Evolutionary conservation across 495 filamentous ascomycete genomes (phyloP), one percentile per base, ranked within the genome.

Genomic region (Podospora pseudopauciseta): DNA sequence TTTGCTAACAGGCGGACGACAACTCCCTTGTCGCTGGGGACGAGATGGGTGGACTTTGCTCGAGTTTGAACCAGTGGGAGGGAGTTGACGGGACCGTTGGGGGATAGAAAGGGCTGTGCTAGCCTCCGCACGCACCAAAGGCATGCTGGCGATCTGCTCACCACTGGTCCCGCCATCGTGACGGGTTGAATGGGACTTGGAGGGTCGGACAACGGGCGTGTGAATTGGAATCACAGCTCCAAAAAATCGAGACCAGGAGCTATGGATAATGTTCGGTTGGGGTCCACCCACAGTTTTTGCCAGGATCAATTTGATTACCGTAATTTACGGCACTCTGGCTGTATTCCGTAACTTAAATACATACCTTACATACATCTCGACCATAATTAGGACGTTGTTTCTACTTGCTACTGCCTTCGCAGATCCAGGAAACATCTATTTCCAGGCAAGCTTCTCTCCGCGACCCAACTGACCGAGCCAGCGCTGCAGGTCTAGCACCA

Each of bases 1-100:
- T 90, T 86, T 68, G 83, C 72, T 6, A 88, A 76, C 66, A 91
- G 78, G 63, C 84, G 83, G 64, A 90, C 89, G 23, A 86, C 82
- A 32, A 90, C 81, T 60, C 80, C 81, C 63, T 78, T 78, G 58
- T 78, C 77, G 19, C 62, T 64, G 2, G 72, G 73, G 26, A 72
- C 72, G 18, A 70, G 32, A n/a, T 55, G 15, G 55, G 65, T 69
- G 49, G 74, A 74, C 70, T 75, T 76, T 28, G 71, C 70, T 57
- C 77, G 77, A 27, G 68, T 61, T 64, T 79, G 77, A 53, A 67
- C 57, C 55, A 70, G 26, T 15, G 66, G 55, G 64, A 67, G 58
- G 28, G 66, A 28, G 64, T 26, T 55, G 65, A 64, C 30, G 30
- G 30, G 39, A n/a, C 26, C 68, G 63, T 65, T 71, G 64, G 54